Evolutionary conservation across 805 yeast genomes (phyloP), one percentile per base, ranked within the genome.

Genomic region (Candida insectorum): DNA sequence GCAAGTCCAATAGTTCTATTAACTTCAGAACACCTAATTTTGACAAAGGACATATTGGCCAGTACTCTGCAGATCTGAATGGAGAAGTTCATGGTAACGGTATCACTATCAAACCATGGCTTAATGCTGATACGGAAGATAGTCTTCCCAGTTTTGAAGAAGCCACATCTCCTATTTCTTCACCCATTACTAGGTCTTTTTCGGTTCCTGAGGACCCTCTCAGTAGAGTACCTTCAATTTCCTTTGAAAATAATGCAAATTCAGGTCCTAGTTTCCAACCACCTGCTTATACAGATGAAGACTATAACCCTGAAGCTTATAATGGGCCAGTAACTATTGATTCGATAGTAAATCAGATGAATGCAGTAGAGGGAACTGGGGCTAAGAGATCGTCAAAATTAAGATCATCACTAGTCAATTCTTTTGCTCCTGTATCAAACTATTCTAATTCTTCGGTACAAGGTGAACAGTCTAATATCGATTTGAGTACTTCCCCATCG

Each of bases 101-200:
- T 1, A 49, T 62, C 7, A 37, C 56, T 4, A 61, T 65, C 20
- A 46, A 48, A 33, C 58, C 56, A 8, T 51, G 58, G 35, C 41
- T 51, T 30, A 29, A 36, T 23, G 10, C 25, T 3, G 40, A 44
- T 15, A 46, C 37, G 4, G 43, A 43, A 5, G 62, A 62, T 21
- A 56, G 50, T 13, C 61, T 77, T 16, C 88, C 88, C 0, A 63
- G 81, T 0, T 81, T 81, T 53, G 84, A 80, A 47, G 81, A 81
- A 45, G 87, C 85, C 0, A 63, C 71, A 0, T 74, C 82, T 0
- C 75, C 78, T 42, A 51, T 55, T 1, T 25, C 53, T 9, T 59
- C 62, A 3, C 65, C 71, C 7, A 48, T 56, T 6, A 47, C 57
- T 11, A 46, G 73, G 23, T 56, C 74, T 2, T 43, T 60, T 7